These are phyloP conservation scores for Stachybotrys chartarum DNA, from an alignment of 2,329 filamentous ascomycete genomes.

Conservation along the genomic window DNA sequence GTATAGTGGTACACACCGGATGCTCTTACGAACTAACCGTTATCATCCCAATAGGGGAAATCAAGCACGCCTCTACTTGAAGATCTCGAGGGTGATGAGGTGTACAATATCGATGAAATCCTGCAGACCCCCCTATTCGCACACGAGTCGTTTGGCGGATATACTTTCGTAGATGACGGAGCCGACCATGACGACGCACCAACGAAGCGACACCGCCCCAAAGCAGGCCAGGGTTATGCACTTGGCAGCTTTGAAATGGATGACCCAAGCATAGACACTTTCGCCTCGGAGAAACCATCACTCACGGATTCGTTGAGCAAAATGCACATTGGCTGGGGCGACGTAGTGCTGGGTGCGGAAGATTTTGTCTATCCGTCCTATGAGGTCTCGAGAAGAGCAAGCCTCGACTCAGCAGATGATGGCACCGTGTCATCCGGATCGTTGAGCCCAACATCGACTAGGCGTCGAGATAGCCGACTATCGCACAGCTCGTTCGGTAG, in stretches of 20 bases:
- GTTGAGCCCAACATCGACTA: conserved; percentile 23
- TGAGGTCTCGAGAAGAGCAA: conserved; percentile 23
- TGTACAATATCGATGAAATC: conserved; percentile 9
- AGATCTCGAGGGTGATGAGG: conserved; percentile 1
- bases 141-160: conserved; percentile 38
- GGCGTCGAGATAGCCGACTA: conserved; percentile 21
- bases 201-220: conserved; percentile 10
- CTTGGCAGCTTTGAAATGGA: conserved; percentile 25
- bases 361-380: conserved; percentile 28
- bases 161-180: conserved; percentile 25
- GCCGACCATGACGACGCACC: conserved; percentile 17
- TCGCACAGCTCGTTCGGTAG: conserved; percentile 26
- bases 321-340: conserved; percentile 35
- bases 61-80: background rate
- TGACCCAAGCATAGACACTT: conserved; percentile 41
- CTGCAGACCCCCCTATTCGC: conserved; percentile 35
- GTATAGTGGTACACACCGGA: background rate
- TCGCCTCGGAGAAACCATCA: conserved; percentile 36
- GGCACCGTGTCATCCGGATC: conserved; percentile 23
- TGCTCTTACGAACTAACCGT: background rate
- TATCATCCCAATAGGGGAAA: background rate
- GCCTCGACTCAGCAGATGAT: conserved; percentile 30
- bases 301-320: conserved; percentile 38
- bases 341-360: conserved; percentile 29
- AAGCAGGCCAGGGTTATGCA: conserved; percentile 9